A percentile compares a stretch with the other conserved stretches of the same genome.
These are phyloP conservation scores for Porcisia deanei DNA, from an alignment of 208 protist species.

Conservation along the genomic window DNA sequence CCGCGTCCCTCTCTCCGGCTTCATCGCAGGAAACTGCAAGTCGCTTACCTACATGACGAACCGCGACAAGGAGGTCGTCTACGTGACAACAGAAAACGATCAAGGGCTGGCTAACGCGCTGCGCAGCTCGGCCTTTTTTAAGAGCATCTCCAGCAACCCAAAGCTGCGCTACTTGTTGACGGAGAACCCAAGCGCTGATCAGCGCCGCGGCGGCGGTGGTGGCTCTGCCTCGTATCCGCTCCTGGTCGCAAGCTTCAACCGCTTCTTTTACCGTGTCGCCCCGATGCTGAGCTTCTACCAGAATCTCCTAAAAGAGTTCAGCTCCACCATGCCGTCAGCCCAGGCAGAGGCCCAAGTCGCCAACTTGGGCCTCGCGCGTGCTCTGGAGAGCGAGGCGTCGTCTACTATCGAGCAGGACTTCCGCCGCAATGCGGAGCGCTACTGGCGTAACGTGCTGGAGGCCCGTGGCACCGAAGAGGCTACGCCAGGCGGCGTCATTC, in stretches of 20 bases:
- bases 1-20: conserved; percentile 49
- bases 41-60: conserved; percentile 70
- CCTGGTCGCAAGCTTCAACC: conserved; percentile 74
- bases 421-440: conserved; percentile 83
- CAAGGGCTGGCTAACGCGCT: conserved; percentile 47
- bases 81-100: conserved; percentile 63
- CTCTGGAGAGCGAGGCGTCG: conserved; percentile 62
- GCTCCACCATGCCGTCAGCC: conserved; percentile 30
- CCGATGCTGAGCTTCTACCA: conserved; percentile 82
- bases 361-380: conserved; percentile 43
- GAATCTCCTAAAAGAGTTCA: conserved; percentile 52
- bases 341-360: conserved; percentile 49
- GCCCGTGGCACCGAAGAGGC: conserved; percentile 58
- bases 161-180: conserved; percentile 55
- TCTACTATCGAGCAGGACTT: conserved; percentile 80
- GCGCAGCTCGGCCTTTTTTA: conserved; percentile 49
- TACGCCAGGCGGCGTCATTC: conserved; percentile 16
- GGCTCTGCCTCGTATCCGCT: conserved; percentile 15
- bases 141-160: conserved; percentile 53
- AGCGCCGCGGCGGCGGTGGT: conserved; percentile 1
- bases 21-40: conserved; percentile 69
- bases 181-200: conserved; percentile 1
- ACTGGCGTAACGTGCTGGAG: conserved; percentile 85
- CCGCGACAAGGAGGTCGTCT: conserved; percentile 56
- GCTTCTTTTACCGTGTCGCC: conserved; percentile 74